Percentiles rank a stretch among this genome's conserved stretches.
These are phyloP conservation scores for Pichia nanzhaoensis DNA, from an alignment of 805 yeast species.

Conservation along the genomic window DNA sequence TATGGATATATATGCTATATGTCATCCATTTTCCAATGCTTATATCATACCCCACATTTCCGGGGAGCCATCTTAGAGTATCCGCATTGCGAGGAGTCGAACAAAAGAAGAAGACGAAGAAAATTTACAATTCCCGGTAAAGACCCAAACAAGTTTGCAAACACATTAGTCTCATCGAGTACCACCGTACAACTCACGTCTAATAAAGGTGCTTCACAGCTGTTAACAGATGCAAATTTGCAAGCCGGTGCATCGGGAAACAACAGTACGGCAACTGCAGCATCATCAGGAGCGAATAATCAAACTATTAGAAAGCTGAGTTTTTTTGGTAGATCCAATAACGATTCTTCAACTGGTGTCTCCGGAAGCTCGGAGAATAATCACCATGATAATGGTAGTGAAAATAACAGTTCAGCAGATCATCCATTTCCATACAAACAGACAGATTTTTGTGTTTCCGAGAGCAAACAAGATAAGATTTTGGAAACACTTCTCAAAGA, in stretches of 20 bases:
- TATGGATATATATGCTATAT: conserved; percentile 93
- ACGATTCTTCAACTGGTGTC: background rate
- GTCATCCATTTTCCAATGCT: conserved; percentile 85
- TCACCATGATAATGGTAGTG: background rate
- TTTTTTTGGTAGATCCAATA: conserved; percentile 17
- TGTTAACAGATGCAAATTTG: too few species aligned
- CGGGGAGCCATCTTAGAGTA: conserved; percentile 47
- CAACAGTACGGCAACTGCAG: background rate
- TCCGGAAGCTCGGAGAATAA: background rate
- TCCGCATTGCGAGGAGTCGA: conserved; percentile 32
- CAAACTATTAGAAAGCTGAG: background rate
- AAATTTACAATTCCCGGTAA: conserved; percentile 21
- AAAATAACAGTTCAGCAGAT: background rate
- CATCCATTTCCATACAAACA: background rate
- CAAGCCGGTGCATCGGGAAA: background rate
- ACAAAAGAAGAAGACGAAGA: conserved; percentile 19
- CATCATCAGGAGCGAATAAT: background rate
- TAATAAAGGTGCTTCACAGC: too few species aligned
- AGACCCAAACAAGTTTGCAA: background rate
- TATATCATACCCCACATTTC: conserved; percentile 68
- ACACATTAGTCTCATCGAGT: background rate
- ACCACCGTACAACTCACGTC: background rate
- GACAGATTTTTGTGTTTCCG: conserved; percentile 3
- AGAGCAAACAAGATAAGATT: conserved; percentile 16
- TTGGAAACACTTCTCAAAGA: conserved; percentile 17